A percentile compares a stretch with the other conserved stretches of the same genome.
Conservation (phyloP, 768 basidiomycete genomes). For the Leccinum uliginosum region DNA sequence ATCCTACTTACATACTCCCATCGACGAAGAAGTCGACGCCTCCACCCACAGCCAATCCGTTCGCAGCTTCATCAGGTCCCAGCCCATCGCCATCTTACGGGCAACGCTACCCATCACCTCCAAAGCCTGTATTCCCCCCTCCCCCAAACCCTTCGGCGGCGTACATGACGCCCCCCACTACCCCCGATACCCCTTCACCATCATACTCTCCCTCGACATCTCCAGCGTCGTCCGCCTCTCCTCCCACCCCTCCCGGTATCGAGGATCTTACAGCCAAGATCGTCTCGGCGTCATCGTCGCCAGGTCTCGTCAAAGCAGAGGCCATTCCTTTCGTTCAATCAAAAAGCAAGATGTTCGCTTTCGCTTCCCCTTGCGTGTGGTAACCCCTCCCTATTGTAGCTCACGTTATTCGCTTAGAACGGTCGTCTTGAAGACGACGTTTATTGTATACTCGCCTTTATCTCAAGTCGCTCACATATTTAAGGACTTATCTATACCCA, state of each 20-base stretch:
- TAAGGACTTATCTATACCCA: conserved; percentile 34
- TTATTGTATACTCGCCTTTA: conserved; percentile 18
- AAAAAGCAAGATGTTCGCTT: conserved; percentile 62
- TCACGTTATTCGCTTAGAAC: conserved; percentile 22
- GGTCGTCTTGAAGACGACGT: conserved; percentile 28
- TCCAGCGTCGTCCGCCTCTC: conserved; percentile 58
- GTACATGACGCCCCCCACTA: conserved; percentile 29
- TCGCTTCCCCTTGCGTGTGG: conserved; percentile 59
- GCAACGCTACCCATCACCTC: conserved; percentile 29
- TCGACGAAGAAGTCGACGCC: conserved; percentile 60
- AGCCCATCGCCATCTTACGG: conserved; percentile 29
- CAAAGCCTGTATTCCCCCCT: conserved; percentile 23
- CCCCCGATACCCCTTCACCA: conserved; percentile 54
- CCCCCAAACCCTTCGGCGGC: conserved; percentile 12
- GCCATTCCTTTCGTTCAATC: conserved; percentile 29
- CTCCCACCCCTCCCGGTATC: conserved; percentile 51
- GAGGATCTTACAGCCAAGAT: conserved; percentile 49
- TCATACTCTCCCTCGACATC: conserved; percentile 50
- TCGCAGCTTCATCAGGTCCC: conserved; percentile 30
- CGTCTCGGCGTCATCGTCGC: conserved; percentile 40
- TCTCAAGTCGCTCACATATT: conserved; percentile 21
- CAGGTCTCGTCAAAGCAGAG: conserved; percentile 18
- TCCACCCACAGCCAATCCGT: conserved; percentile 27
- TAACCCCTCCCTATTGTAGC: conserved; percentile 32
- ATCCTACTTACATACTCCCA: conserved; percentile 59